phyloP scores from a whole-genome alignment of 2,329 filamentous ascomycete species.

The Botrytis tulipae region DNA sequence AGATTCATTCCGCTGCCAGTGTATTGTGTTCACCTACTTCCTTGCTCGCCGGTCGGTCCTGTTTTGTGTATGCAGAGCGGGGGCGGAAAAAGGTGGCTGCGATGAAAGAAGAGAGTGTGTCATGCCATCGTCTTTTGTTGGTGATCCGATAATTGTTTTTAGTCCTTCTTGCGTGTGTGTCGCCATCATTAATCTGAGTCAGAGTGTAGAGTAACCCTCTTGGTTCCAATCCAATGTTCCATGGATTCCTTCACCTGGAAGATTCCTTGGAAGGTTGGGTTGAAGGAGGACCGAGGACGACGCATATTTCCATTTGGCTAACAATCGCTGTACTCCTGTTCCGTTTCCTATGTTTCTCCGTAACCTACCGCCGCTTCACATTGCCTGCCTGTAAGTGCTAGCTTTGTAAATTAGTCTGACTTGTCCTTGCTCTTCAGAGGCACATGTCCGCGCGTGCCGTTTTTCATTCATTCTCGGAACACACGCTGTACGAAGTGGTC shows the following conservation, averaged over 20 bases:
- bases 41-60: conserved; percentile 20
- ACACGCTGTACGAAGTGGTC: conserved; percentile 19
- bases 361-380: conserved; percentile 12
- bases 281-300: conserved; percentile 17
- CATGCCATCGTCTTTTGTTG: conserved; percentile 11
- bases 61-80: conserved; percentile 27
- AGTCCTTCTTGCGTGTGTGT: conserved; percentile 11
- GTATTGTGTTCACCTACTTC: conserved; percentile 22
- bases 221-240: conserved; percentile 1
- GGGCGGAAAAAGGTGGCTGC: conserved; percentile 22
- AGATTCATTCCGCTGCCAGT: conserved; percentile 23
- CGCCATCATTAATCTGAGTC: conserved; percentile 16
- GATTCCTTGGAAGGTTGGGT: conserved; percentile 5
- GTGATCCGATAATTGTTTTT: background rate
- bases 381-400: conserved; percentile 15
- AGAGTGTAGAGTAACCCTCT: conserved; percentile 10
- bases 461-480: conserved; percentile 18
- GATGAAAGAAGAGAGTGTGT: conserved; percentile 14
- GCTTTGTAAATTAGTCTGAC: conserved; percentile 20
- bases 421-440: conserved; percentile 18
- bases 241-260: conserved; percentile 7
- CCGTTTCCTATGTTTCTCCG: conserved; percentile 7
- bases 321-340: conserved; percentile 4
- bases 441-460: conserved; percentile 24
- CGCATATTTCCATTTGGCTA: conserved; percentile 17